Percentiles rank a stretch among this genome's conserved stretches.
Evolutionary conservation across 371 early-diverging fungal genomes (phyloP).

Genomic region (Lichtheimia ramosa): DNA sequence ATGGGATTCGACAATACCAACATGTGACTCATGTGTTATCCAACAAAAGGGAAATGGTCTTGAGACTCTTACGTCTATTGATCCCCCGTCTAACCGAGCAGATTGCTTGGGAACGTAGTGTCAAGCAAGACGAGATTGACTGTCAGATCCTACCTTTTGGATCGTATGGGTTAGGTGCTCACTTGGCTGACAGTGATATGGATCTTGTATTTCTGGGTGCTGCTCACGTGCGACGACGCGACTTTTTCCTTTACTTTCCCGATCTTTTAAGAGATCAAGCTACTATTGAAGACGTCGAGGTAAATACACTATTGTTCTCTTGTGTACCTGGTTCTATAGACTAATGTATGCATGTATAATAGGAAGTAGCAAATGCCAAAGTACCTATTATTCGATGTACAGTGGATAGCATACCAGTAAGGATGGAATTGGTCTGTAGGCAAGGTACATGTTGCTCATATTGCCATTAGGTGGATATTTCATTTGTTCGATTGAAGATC

Average conservation of each 20-base stretch:
- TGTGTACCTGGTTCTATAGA: not conserved
- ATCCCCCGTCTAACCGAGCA: conserved; percentile 4
- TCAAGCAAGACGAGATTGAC: conserved; percentile 5
- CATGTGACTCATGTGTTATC: too few relatives aligned
- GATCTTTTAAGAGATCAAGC: conserved; percentile 17
- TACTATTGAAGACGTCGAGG: conserved; percentile 24
- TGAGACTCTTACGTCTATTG: conserved; percentile 10
- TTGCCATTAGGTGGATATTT: conserved; percentile 30
- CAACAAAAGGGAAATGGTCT: conserved; percentile 4
- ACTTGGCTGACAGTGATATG: conserved; percentile 33
- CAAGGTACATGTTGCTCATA: not conserved
- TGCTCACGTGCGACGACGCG: conserved; percentile 13
- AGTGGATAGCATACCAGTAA: conserved; percentile 32
- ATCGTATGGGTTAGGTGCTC: conserved; percentile 37
- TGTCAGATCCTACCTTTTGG: conserved; percentile 37
- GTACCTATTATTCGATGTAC: conserved; percentile 45
- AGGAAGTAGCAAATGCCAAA: conserved; percentile 9
- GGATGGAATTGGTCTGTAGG: not conserved
- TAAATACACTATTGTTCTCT: conserved; percentile 8
- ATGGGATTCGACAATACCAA: not conserved
- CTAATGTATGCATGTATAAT: not conserved
- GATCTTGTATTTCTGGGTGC: conserved; percentile 35
- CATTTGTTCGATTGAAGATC: conserved; percentile 32
- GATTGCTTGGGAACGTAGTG: conserved; percentile 5
- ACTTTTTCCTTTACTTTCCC: conserved; percentile 26